Base-by-base conservation (phyloP, 2,329 filamentous ascomycete species). In the Colletotrichum lini region DNA sequence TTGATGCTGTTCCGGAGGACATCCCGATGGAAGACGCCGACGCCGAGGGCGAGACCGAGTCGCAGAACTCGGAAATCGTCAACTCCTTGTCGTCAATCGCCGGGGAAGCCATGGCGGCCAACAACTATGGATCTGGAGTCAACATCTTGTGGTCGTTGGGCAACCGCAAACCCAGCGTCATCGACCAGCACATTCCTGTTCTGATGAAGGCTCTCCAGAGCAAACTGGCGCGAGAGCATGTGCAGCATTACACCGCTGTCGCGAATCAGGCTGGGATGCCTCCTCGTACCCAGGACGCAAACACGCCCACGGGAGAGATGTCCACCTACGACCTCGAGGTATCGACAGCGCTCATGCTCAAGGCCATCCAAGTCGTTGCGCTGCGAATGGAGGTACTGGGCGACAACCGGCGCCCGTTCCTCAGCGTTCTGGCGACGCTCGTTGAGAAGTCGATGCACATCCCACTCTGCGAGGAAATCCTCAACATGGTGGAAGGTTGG, bases 401-500 rank as follows among this genome's bases (percentile, higher is more conserved):
- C 2, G 96, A 99, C 75, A 94, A 96, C 78, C 89, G 96, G 53
- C 88, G 97, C 56, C 96, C 96, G 0, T 99, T 98, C 84, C 88
- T 99, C 1, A 98, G 95, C 78, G 96, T 98, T 4, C 86, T 99
- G 44, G 96, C 96, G 5, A 96, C 95, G 21, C 87, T 99, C 26
- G 96, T 99, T 3, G 96, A 99, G 81, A 96, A 98, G 79, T 98
- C 96, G 0, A 89, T 94, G 81, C 96, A 96, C 78, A 92, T 92
- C 69, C 88, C 90, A 23, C 88, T 99, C 9, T 98, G 96, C 81
- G 92, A 94, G 77, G 98, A 98, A 83, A 95, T 99, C 65, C 85
- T 99, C 38, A 91, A 92, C 61, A 96, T 99, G 89, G 96, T 98
- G 4, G 96, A 98, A 79, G 89, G 88, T 42, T 99, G 97, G 97